Evolutionary conservation across 305 asterid genomes (phyloP).

Genomic region (Plantago lanceolata): DNA sequence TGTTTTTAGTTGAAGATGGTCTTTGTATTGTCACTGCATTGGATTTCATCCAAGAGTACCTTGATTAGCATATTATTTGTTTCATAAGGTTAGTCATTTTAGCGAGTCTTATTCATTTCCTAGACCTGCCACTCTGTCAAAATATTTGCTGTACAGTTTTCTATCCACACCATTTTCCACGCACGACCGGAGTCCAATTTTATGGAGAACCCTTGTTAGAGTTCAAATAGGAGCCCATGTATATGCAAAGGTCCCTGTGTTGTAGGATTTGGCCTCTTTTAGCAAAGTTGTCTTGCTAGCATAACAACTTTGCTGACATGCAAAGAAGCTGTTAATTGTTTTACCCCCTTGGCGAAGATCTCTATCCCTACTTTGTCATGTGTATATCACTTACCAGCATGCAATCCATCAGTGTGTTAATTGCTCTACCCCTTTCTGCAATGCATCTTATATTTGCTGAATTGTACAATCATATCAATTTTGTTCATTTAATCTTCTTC

Average conservation of each 20-base stretch:
- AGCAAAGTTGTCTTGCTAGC: background rate
- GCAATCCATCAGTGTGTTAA: background rate
- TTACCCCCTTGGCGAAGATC: too few species aligned
- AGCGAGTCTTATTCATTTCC: background rate
- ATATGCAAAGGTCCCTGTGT: background rate
- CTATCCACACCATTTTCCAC: background rate
- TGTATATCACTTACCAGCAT: background rate
- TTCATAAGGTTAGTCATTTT: background rate
- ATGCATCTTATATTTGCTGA: background rate
- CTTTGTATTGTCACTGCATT: background rate
- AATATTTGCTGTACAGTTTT: background rate
- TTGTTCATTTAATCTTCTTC: too few species aligned
- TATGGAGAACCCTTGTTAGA: background rate
- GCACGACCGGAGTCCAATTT: background rate
- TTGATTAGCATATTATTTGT: background rate
- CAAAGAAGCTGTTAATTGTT: too few species aligned
- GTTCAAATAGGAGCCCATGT: background rate
- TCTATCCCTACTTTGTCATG: background rate
- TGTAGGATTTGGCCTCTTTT: background rate
- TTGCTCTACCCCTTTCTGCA: background rate
- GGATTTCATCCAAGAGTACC: background rate
- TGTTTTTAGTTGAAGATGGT: background rate
- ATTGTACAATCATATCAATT: background rate
- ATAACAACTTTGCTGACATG: too few species aligned
- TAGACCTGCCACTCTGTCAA: background rate